Evolutionary conservation across 225 moss, liverwort and hornwort species (phyloP), one percentile per base, ranked within the genome.

Genomic region (Rhytidiadelphus loreus): DNA sequence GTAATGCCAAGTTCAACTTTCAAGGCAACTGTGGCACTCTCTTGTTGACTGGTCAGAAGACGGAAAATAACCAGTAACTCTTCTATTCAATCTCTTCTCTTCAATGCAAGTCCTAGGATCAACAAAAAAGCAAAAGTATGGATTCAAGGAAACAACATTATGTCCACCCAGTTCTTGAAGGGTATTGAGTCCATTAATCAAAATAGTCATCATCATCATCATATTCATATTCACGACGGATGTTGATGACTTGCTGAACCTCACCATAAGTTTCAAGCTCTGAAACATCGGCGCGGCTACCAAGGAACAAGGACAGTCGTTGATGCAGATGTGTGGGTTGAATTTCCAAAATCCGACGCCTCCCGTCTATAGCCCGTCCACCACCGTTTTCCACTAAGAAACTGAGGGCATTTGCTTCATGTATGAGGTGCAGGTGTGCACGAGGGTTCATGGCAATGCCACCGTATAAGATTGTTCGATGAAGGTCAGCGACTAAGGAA

Each of bases 371-470:
- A 59, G 94, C 91, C 32, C 91, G 92, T 37, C 94, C 94, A 55
- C 94, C 94, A 22, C 92, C 94, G 28, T 93, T 78, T 59, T 94
- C 94, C 37, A 94, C 94, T 62, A 94, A 70, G 88, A 93, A 94
- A 83, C 94, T 93, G 25, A 94, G 85, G 17, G 94, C 92, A 20
- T 94, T 94, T 39, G 94, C 94, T 89, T 94, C 94, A 32, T 94
- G 94, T 17, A 94, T 86, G 80, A 94, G 91, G 90, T 89, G 92
- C 43, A 89, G 79, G 65, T 94, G 94, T 41, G 94, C 91, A 39
- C 94, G 94, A 59, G 94, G 94, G 82, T 94, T 94, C 94, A 94
- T 94, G 26, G 86, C 91, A 63, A 94, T 94, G 37, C 94, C 94
- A 81, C 94, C 94, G 35, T 91, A 90, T 41, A 94, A 60, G 63